Evolutionary conservation across 2,329 filamentous ascomycete genomes (phyloP), one percentile per base, ranked within the genome.

Genomic region (Ophiosphaerella herpotricha): DNA sequence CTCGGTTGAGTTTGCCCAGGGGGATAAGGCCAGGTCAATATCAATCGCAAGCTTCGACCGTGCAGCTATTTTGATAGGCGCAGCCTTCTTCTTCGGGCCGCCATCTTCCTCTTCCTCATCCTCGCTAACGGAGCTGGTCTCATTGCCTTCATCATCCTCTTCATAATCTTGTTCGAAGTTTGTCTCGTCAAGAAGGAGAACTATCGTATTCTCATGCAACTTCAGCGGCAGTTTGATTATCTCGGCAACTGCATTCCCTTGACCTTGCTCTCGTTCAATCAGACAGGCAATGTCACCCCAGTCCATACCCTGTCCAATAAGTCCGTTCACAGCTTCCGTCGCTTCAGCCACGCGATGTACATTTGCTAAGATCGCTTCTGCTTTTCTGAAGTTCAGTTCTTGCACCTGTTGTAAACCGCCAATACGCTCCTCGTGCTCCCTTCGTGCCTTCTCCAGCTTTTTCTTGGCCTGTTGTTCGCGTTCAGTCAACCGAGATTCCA

Each of bases 261-360:
- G 81, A 53, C 80, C 85, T 70, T 95, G 89, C 70, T 97, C 93
- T 58, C 91, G 84, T 69, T 96, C 91, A 44, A 99, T 89, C 54
- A 99, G 77, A 50, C 88, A 89, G 8, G 84, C 90, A 63, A 97
- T 92, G 58, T 97, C 89, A 9, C 91, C 85, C 94, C 94, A 99
- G 64, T 99, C 94, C 91, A 97, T 97, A 9, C 93, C 93, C 66
- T 96, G 91, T 5, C 85, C 85, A 52, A 99, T 85, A n/a, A 97
- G 78, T 0, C 90, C 90, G 70, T 96, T 97, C 45, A 99, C 87
- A 3, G 94, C 91, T 69, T 91, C 90, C 71, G 91, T 91, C 4
- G 91, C 91, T 75, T 97, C 94, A 69, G 96, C 89, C 0, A 97
- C 92, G 43, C 91, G 84, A 67, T 96, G 90, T 1, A 91, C 80